Evolutionary conservation across 371 early-diverging fungal genomes (phyloP).

Genomic region (Nematocida homosporus): DNA sequence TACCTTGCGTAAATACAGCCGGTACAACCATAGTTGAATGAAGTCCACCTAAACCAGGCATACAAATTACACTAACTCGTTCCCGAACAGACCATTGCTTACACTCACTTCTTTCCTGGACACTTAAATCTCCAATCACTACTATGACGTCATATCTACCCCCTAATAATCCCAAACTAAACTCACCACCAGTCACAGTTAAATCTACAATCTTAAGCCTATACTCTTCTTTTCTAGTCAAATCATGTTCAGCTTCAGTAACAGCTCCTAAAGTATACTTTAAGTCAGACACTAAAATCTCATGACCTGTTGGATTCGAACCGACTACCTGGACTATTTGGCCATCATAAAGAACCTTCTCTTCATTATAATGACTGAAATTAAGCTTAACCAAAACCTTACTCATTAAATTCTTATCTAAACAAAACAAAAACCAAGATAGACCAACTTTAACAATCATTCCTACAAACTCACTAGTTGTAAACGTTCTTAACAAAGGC

Average conservation of each 20-base stretch:
- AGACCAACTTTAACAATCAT: not conserved
- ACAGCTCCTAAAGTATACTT: not conserved
- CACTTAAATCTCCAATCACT: conserved; percentile 28
- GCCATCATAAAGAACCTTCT: too few relatives aligned
- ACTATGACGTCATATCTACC: conserved; percentile 4
- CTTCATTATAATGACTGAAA: too few relatives aligned
- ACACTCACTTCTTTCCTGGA: conserved; percentile 1
- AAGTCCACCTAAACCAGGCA: conserved; percentile 15
- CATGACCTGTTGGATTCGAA: conserved; percentile 11
- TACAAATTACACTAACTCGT: not conserved
- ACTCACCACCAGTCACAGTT: not conserved
- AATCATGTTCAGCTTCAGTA: not conserved
- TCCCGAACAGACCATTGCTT: not conserved
- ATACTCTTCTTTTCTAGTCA: not conserved
- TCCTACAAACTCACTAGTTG: conserved; percentile 2
- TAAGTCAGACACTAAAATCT: conserved; percentile 1
- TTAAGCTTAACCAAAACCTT: too few relatives aligned
- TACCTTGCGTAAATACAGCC: conserved; percentile 4
- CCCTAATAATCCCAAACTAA: not conserved
- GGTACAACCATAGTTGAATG: conserved; percentile 34
- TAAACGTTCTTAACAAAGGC: not conserved
- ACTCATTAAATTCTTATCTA: too few relatives aligned
- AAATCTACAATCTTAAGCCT: not conserved
- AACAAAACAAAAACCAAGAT: not conserved
- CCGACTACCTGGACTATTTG: conserved; percentile 28